A percentile compares a stretch with the other conserved stretches of the same genome.
Evolutionary conservation across 179 eudicot species (phyloP).

Genomic region (Patellifolia procumbens): DNA sequence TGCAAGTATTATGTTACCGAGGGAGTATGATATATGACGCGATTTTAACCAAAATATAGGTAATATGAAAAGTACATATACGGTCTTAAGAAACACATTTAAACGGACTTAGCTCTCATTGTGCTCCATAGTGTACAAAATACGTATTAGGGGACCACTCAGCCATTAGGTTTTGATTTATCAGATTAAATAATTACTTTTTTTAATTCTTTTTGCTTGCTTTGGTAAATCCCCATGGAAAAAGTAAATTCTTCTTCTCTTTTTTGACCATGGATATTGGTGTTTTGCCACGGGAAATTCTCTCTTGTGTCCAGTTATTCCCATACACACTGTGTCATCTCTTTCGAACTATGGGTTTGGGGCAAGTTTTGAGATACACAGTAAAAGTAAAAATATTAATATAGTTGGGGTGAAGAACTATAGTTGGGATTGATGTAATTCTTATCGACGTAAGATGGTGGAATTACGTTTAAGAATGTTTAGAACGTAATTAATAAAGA

Average conservation of each 20-base stretch:
- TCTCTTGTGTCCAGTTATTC: constrained; percentile 21
- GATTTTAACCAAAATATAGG: too few relatives aligned
- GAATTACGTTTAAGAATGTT: constrained; percentile 35
- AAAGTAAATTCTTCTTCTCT: constrained; percentile 29
- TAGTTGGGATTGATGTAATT: constrained; percentile 26
- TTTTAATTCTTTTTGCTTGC: constrained; percentile 28
- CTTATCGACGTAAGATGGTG: constrained; percentile 11
- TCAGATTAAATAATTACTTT: neutral
- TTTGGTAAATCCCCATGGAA: constrained; percentile 44
- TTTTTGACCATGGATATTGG: constrained; percentile 43
- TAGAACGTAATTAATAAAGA: constrained; percentile 19
- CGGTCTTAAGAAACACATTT: too few relatives aligned
- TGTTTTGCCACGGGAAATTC: constrained; percentile 23
- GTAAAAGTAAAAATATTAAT: neutral
- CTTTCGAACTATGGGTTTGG: constrained; percentile 8
- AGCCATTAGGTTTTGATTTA: constrained; percentile 12
- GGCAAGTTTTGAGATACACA: neutral
- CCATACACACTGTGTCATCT: constrained; percentile 14
- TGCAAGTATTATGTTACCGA: too few relatives aligned
- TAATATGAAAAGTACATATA: too few relatives aligned
- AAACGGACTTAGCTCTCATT: too few relatives aligned
- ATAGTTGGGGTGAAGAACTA: neutral
- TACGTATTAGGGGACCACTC: constrained; percentile 53
- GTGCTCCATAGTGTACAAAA: too few relatives aligned
- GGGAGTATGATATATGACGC: too few relatives aligned